Evolutionary conservation across 441 rosid genomes (phyloP).

Genomic region (Dalechampia spathulata): DNA sequence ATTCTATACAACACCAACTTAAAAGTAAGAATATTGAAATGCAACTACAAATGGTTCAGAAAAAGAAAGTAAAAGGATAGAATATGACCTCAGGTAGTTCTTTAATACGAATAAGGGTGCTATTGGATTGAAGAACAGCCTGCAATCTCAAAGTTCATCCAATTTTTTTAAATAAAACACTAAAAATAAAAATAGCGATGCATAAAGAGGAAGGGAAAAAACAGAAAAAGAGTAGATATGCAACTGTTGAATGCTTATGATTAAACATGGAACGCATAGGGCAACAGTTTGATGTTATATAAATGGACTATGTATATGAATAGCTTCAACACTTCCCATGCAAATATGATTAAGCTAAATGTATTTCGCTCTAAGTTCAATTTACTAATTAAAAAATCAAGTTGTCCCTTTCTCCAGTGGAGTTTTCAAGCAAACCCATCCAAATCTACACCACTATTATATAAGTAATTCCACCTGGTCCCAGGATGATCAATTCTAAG

Average conservation of each 20-base stretch:
- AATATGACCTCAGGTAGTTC: slow-evolving; percentile 13
- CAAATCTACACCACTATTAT: too few species aligned
- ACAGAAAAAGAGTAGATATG: not conserved
- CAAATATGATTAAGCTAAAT: not conserved
- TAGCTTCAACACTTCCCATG: not conserved
- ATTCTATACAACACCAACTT: not conserved
- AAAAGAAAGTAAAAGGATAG: not conserved
- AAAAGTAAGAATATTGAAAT: not conserved
- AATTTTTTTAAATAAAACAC: not conserved
- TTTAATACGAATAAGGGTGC: slow-evolving; percentile 12
- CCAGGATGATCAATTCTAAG: too few species aligned
- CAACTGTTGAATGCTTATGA: not conserved
- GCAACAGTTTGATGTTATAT: not conserved
- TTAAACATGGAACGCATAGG: not conserved
- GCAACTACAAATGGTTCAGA: not conserved
- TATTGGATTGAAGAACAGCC: not conserved
- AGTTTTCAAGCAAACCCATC: not conserved
- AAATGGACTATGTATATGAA: not conserved
- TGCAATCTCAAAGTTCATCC: not conserved
- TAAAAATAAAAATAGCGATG: not conserved
- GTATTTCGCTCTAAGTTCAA: not conserved
- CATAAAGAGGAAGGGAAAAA: not conserved
- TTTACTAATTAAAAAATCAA: not conserved
- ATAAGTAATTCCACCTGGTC: too few species aligned
- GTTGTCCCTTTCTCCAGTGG: not conserved